Evolutionary conservation across 805 yeast genomes (phyloP), one percentile per base, ranked within the genome.

Genomic region (Candida nemodendra): DNA sequence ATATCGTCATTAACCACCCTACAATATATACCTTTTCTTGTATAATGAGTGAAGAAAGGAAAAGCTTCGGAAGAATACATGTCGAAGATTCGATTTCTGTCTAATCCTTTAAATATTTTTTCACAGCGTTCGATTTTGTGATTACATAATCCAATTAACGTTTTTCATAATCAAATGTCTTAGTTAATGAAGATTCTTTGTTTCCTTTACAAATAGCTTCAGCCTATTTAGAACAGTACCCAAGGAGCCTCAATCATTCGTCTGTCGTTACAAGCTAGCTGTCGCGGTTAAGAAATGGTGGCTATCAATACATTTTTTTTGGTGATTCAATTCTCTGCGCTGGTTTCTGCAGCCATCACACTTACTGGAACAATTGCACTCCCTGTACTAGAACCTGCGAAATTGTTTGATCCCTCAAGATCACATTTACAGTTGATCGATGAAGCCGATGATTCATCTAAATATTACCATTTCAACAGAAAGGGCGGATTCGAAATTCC

Each of bases 1-100:
- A 27, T 25, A 33, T 27, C 44, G 63, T 51, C 62, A 57, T 57
- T 56, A 53, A 54, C 56, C 64, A 50, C 66, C 65, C 66, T 61
- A 62, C 66, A 62, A 62, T 62, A 62, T 59, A 59, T 60, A 58
- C 59, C 54, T 47, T 50, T 59, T 51, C 65, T 44, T 39, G 42
- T 34, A 30, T 21, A 45, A 56, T 60, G 61, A 59, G 64, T 60
- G 36, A 45, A 47, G 50, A 51, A 57, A 44, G 58, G 48, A 41
- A 54, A 45, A 28, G 18, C 9, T 21, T 4, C 24, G 11, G 24
- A 21, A 21, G 24, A 21, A 21, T 18, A 17, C 9, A 9, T 18
- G 34, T 34, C 5, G n/a, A 7, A 6, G 18, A 25, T 25, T 25
- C 27, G 14, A 25, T 25, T 15, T n/a, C n/a, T n/a, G n/a, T n/a